A percentile compares a stretch with the other conserved stretches of the same genome.
Evolutionary conservation across 148 eudicot species (phyloP).

Genomic region (Diospyros kaki): DNA sequence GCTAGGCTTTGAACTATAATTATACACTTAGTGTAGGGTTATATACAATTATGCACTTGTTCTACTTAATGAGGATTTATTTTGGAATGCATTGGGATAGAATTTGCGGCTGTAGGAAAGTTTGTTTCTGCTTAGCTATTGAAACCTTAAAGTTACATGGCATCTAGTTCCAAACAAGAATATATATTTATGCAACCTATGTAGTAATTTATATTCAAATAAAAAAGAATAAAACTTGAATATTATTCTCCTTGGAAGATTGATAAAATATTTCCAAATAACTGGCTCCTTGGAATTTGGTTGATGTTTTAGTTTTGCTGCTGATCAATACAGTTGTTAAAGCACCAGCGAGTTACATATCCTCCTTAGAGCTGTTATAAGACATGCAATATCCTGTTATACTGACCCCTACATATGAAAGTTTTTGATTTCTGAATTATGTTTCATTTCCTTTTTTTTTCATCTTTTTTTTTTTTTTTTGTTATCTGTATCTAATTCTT

Average conservation of each 20-base stretch:
- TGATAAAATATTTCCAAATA: background rate
- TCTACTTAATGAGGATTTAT: background rate
- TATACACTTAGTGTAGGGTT: background rate
- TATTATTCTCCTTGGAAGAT: background rate
- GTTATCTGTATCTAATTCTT: background rate
- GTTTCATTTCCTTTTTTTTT: background rate
- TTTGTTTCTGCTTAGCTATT: background rate
- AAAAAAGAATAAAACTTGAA: background rate
- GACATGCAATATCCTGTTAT: background rate
- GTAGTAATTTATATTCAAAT: background rate
- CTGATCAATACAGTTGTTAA: background rate
- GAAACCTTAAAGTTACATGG: background rate
- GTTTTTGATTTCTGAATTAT: background rate
- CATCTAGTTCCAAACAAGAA: background rate
- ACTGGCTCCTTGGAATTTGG: background rate
- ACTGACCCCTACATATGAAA: background rate
- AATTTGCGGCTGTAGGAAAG: constrained; percentile 1
- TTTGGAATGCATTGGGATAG: background rate
- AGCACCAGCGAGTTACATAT: background rate
- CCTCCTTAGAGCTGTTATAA: background rate
- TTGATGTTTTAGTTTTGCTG: background rate
- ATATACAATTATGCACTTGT: background rate
- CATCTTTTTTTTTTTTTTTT: too few relatives aligned
- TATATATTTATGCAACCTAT: background rate
- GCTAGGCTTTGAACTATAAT: background rate